phyloP scores from a whole-genome alignment of 108 stramenopile species.

The Nannochloropsis oceanica region DNA sequence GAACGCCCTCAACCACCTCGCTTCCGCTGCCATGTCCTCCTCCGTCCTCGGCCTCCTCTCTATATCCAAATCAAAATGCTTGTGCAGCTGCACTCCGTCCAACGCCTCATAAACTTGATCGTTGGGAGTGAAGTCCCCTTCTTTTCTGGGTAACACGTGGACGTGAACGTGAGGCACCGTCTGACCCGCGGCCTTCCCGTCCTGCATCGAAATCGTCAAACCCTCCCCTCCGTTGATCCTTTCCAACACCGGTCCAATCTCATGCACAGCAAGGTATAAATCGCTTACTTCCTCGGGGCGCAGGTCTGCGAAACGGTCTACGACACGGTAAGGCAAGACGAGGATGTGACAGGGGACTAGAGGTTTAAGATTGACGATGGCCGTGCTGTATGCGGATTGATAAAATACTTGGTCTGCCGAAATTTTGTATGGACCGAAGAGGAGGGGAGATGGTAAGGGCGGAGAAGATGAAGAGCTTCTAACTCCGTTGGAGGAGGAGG shows the following conservation, averaged over 20 bases:
- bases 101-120: not conserved
- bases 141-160: constrained; percentile 57
- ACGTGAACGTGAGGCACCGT: constrained; percentile 76
- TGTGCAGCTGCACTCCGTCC: not conserved
- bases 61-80: not conserved
- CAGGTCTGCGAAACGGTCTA: not conserved
- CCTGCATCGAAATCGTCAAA: constrained; percentile 77
- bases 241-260: constrained; percentile 28
- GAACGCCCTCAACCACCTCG: not conserved
- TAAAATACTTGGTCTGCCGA: not conserved
- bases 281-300: not conserved
- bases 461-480: not conserved
- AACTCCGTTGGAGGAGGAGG: not conserved
- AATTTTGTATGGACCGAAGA: not conserved
- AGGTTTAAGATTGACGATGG: not conserved
- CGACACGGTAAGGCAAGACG: not conserved
- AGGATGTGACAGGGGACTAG: not conserved
- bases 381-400: not conserved
- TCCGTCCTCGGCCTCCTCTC: not conserved
- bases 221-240: constrained; percentile 34
- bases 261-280: not conserved
- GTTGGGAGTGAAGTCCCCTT: not conserved
- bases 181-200: constrained; percentile 64
- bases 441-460: not conserved
- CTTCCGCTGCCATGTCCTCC: constrained; percentile 8